Evolutionary conservation across 345 rosid genomes (phyloP), one percentile per base, ranked within the genome.

Genomic region (Murraya koenigii): DNA sequence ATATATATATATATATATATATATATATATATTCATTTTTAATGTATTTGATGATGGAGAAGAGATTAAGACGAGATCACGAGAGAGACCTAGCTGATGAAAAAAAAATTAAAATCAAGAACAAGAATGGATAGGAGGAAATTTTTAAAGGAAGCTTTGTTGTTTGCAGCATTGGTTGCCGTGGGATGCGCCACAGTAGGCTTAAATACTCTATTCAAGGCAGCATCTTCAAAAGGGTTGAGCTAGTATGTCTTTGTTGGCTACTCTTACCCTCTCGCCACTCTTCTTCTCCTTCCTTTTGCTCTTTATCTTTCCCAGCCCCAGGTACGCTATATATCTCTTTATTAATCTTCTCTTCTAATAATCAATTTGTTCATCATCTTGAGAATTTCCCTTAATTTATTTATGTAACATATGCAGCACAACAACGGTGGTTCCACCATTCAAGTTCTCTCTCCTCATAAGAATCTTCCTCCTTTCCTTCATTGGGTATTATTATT

Each of bases 221-320:
- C 87, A 72, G 87, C 86, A 9, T 69, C 82, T 28, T 75, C 58
- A 35, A 81, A 79, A 56, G 87, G 87, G 35, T 65, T 86, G 81
- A 86, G 82, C 80, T 75, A 77, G 62, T 79, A 77, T 71, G 77
- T 79, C 75, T 84, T 71, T 69, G 6, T 84, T 35, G 60, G 73
- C 0, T 86, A 84, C 67, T 32, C 76, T 54, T 80, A 71, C 20
- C 71, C 35, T 26, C 47, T 82, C 39, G 78, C 82, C 14, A 67
- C 86, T 2, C 62, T 84, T 63, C 52, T 41, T 17, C 54, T 81
- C 62, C 67, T 84, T 64, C 87, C 83, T 19, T 19, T 66, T 74
- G n/a, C 8, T 22, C 28, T n/a, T 79, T 11, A 14, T 47, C 36
- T 69, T 44, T 14, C 36, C 22, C 36, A 69, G 59, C 23, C 36